A percentile compares a stretch with the other conserved stretches of the same genome.
Evolutionary conservation across 1,139 yeast genomes (phyloP).

Genomic region (Suhomyces choctaworum): DNA sequence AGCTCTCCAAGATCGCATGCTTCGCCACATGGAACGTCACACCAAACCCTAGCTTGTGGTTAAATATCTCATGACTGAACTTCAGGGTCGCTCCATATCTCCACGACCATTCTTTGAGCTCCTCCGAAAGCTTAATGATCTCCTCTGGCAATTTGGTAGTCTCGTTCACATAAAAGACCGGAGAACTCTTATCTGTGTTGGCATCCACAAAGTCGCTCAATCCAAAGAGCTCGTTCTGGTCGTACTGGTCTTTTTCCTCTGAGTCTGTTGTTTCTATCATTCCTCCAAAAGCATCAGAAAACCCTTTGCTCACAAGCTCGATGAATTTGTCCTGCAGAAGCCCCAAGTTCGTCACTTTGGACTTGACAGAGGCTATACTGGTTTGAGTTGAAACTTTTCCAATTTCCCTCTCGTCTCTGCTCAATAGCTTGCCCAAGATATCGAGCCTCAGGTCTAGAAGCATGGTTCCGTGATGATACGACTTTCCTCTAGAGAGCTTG

Average conservation of each 20-base stretch:
- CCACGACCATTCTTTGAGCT: slow-evolving; percentile 67
- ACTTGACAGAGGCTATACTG: slow-evolving; percentile 70
- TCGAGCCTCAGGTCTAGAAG: slow-evolving; percentile 65
- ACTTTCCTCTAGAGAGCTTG: slow-evolving; percentile 76
- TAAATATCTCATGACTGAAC: slow-evolving; percentile 49
- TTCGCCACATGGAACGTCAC: slow-evolving; percentile 46
- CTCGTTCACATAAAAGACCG: slow-evolving; percentile 26
- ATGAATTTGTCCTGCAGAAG: slow-evolving; percentile 50
- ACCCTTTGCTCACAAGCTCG: slow-evolving; percentile 46
- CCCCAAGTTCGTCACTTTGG: slow-evolving; percentile 69
- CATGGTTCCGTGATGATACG: slow-evolving; percentile 98
- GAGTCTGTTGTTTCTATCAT: slow-evolving; percentile 1
- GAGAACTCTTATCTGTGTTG: slow-evolving; percentile 11
- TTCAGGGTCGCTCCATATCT: slow-evolving; percentile 69
- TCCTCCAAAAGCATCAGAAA: slow-evolving; percentile 37
- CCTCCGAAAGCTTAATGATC: slow-evolving; percentile 42
- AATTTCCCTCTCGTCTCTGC: slow-evolving; percentile 42
- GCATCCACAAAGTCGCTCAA: slow-evolving; percentile 33
- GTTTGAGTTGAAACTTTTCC: slow-evolving; percentile 58
- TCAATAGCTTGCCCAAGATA: slow-evolving; percentile 56
- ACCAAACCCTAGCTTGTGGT: slow-evolving; percentile 30
- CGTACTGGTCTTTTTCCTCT: slow-evolving; percentile 19
- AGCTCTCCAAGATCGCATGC: slow-evolving; percentile 30
- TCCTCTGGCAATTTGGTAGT: slow-evolving; percentile 45
- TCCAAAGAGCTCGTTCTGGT: slow-evolving; percentile 38